Evolutionary conservation across 1,284 basidiomycete species (phyloP).

Genomic region (Pyrrhoderma lamaoense): DNA sequence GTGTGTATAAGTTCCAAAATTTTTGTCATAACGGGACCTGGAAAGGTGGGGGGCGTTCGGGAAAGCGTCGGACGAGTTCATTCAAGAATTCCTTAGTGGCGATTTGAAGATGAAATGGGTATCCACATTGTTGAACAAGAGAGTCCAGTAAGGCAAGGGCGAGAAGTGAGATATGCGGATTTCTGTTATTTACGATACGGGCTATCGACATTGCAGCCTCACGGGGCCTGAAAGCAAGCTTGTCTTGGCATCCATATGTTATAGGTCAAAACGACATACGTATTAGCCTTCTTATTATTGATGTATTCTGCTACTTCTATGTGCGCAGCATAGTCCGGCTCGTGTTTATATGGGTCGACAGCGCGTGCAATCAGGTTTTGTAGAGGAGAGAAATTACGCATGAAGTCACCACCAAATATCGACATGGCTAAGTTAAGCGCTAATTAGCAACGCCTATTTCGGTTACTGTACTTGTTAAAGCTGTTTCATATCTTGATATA

Average conservation of each 20-base stretch:
- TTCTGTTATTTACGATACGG: conserved; percentile 80
- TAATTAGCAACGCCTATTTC: no score
- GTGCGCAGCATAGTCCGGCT: conserved; percentile 89
- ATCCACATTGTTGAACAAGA: conserved; percentile 92
- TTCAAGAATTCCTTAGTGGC: conserved; percentile 99
- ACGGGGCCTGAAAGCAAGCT: conserved; percentile 51
- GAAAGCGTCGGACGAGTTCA: conserved; percentile 95
- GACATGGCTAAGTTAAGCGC: no score
- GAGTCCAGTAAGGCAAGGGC: conserved; percentile 84
- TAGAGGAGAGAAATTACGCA: conserved; percentile 39
- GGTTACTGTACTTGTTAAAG: no score
- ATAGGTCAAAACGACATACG: conserved; percentile 44
- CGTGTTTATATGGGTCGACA: conserved; percentile 80
- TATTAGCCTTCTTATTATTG: conserved; percentile 95
- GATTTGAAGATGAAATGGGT: conserved; percentile 95
- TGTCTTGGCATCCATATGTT: conserved; percentile 3
- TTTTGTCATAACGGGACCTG: conserved; percentile 89
- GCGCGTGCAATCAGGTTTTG: conserved; percentile 73
- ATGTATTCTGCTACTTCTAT: conserved; percentile 92
- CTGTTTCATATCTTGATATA: no score
- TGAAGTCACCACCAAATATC: conserved; percentile 16
- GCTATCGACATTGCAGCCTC: conserved; percentile 85
- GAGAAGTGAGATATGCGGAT: conserved; percentile 83
- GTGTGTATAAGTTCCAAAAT: conserved; percentile 90
- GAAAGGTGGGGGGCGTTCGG: conserved; percentile 93